Evolutionary conservation across 352 stramenopile species (phyloP), one percentile per base, ranked within the genome.

Genomic region (Globisporangium cystogenes): DNA sequence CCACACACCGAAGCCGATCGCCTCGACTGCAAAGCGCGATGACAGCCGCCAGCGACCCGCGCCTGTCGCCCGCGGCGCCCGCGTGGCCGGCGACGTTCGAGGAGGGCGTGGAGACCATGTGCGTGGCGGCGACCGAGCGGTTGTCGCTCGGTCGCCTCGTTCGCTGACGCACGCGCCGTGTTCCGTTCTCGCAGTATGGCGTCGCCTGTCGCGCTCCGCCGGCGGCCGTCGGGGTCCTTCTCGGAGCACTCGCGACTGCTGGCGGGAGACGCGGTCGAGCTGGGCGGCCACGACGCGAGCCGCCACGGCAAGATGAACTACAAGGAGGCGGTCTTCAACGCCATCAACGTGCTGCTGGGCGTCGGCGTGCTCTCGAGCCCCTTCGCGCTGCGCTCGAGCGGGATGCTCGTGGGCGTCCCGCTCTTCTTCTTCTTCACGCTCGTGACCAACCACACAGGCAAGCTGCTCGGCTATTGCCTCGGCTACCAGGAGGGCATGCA

Each of bases 361-460:
- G 83, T 93, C 12, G 85, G 85, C 10, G 77, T 92, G 52, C 76
- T 95, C 45, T 90, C 85, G 48, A 86, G 82, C 46, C 85, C 85
- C 29, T 95, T 91, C 56, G 82, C 83, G 15, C 48, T 95, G 66
- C 81, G 82, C 24, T 89, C 74, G 21, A 89, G 76, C 21, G 85
- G 85, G 8, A 76, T 82, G 65, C 55, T 86, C 29, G 65, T 91
- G n/a, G 82, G 82, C 20, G 57, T 68, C 2, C 73, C 74, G 48
- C 76, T 95, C 27, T 89, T 95, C 41, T 59, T 91, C 50, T 91
- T 93, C 65, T 88, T 95, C 49, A 82, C 74, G 44, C 43, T 88
- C n/a, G 72, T 90, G 52, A 93, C 85, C 20, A 95, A 93, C 64
- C 74, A 93, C 66, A 93, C 85, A 20, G 85, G 68, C 58, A 93